Evolutionary conservation across 1,284 basidiomycete species (phyloP).

Genomic region (Cutaneotrichosporon cavernicola): DNA sequence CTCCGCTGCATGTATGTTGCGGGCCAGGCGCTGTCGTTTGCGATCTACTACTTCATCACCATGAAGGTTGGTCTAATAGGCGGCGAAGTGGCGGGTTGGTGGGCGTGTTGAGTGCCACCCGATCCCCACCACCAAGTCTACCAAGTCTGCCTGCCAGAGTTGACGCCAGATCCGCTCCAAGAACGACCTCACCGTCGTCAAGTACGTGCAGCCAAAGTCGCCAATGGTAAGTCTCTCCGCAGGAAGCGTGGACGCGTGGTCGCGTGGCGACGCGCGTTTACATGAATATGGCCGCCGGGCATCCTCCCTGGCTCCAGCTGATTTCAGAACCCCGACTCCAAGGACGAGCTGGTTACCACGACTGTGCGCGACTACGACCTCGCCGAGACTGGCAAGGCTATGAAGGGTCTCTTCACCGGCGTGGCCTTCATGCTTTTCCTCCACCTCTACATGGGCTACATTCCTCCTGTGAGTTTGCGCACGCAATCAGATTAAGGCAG

Average conservation of each 20-base stretch:
- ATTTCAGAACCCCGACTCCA: conserved; percentile 26
- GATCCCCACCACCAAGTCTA: neutral
- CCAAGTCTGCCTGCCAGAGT: neutral
- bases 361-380: conserved; percentile 31
- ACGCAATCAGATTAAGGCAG: neutral
- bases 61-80: conserved; percentile 19
- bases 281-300: neutral
- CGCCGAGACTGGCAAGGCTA: conserved; percentile 28
- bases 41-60: conserved; percentile 26
- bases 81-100: neutral
- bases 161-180: conserved; percentile 25
- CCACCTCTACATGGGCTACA: conserved; percentile 31
- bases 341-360: conserved; percentile 31
- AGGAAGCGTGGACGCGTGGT: neutral
- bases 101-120: neutral
- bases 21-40: conserved; percentile 23
- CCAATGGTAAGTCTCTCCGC: conserved; percentile 20
- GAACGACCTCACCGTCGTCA: conserved; percentile 31
- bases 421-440: conserved; percentile 27
- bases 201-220: conserved; percentile 30
- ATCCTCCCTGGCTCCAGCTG: conserved; percentile 1
- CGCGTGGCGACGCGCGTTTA: neutral
- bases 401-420: conserved; percentile 29
- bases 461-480: conserved; percentile 26
- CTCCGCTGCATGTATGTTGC: conserved; percentile 23